These are phyloP conservation scores for Quercus glauca DNA, from an alignment of 306 rosid species.

Conservation along the genomic window DNA sequence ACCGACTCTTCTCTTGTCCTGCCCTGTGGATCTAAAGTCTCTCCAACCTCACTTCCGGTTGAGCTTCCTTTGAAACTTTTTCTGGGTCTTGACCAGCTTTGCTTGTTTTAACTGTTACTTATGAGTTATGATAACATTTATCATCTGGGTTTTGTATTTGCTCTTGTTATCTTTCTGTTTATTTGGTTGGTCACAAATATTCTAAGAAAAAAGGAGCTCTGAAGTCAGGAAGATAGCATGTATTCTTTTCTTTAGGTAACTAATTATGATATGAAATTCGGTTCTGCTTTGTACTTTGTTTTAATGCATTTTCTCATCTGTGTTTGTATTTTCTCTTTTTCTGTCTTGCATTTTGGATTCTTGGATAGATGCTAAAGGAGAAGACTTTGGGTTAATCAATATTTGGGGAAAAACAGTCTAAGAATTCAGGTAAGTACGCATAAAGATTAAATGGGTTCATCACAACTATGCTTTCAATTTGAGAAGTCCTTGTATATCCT, in stretches of 20 bases:
- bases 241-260: not conserved
- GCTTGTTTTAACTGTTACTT: not conserved
- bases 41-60: conserved; percentile 29
- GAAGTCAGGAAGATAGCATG: not conserved
- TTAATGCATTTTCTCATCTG: conserved; percentile 17
- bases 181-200: conserved; percentile 11
- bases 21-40: conserved; percentile 48
- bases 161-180: not conserved
- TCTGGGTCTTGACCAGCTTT: conserved; percentile 14
- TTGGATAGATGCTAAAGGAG: conserved; percentile 7
- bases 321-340: conserved; percentile 6
- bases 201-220: conserved; percentile 8
- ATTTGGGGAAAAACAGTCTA: not conserved
- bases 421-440: conserved; percentile 25
- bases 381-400: not conserved
- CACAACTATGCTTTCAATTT: not conserved
- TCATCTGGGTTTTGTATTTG: not conserved
- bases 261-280: not conserved
- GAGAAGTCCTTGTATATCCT: not conserved
- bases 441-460: conserved; percentile 2
- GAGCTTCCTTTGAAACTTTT: conserved; percentile 14
- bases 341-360: conserved; percentile 1
- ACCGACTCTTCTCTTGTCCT: conserved; percentile 28
- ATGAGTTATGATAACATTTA: not conserved
- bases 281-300: not conserved